Evolutionary conservation across 2,329 filamentous ascomycete species (phyloP), one percentile per base, ranked within the genome.

Genomic region (Thelonectria discophora): DNA sequence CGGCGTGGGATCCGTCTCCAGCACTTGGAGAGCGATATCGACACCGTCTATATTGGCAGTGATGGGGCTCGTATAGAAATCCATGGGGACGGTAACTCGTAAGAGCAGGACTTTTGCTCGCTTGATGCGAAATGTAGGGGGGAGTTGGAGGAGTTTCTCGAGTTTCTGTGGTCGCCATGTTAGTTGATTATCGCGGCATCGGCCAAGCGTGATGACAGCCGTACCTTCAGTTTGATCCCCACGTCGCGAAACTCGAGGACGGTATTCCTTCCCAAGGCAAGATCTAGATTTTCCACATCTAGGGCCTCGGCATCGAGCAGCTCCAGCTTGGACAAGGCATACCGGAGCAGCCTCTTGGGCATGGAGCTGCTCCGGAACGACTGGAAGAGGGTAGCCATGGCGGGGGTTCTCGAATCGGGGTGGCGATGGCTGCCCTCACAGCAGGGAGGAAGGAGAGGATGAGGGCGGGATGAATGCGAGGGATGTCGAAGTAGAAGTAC

Each of bases 211-310:
- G 53, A 57, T 32, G 56, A 53, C 60, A 48, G 76, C 82, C 70
- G 2, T 81, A 92, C 93, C 82, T 92, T 86, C 62, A 94, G 79
- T 74, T 89, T 90, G 65, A 97, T 81, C 2, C 90, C 92, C 60
- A 97, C 90, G 83, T 98, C 90, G 69, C 90, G 88, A 69, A 97
- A 89, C 76, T 97, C 94, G 46, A 97, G 85, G 1, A 91, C 90
- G 42, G 90, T 95, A 67, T 90, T 89, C 76, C 90, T 89, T 34
- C 95, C 95, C 78, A 92, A 86, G 47, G 88, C 89, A 68, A 97
- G 87, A 69, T 96, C 93, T 65, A 98, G 80, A 68, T 93, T 92
- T 66, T 95, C 93, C 64, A 95, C 84, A 72, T 97, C 91, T 68
- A 97, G 81, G 12, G 91, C 89, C 73, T 96, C 90, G 59, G 92